Evolutionary conservation across 257 asterid genomes (phyloP).

Genomic region (Solanum ossicruentum): DNA sequence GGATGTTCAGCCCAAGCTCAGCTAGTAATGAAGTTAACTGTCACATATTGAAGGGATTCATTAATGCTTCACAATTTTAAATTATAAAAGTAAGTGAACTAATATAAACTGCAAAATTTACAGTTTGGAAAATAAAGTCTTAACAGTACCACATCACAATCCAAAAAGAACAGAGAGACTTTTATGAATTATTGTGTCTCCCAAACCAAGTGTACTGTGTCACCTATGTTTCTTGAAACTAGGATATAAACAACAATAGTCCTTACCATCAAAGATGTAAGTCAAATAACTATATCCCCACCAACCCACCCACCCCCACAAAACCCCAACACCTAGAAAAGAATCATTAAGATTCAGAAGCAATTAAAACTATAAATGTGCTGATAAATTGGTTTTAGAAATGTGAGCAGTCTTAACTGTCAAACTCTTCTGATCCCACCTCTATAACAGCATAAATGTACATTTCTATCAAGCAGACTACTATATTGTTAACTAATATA

Average conservation of each 20-base stretch:
- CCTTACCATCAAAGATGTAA: not conserved
- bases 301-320: not conserved
- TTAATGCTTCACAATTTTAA: not conserved
- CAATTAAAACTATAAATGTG: not conserved
- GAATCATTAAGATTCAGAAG: not conserved
- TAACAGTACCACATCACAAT: not conserved
- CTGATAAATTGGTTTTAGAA: not conserved
- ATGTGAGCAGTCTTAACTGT: not conserved
- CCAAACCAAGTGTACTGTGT: not conserved
- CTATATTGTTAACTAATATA: not conserved
- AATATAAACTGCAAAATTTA: not conserved
- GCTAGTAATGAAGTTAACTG: conserved; percentile 90
- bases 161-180: not conserved
- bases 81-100: not conserved
- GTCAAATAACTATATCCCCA: not conserved
- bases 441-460: not conserved
- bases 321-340: not conserved
- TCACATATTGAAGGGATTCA: conserved; percentile 8
- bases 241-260: not conserved
- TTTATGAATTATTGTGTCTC: not conserved
- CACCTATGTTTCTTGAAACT: not conserved
- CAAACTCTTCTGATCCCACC: not conserved
- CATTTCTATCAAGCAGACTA: not conserved
- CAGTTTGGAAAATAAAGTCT: not conserved
- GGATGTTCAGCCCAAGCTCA: conserved; percentile 91